phyloP scores from a whole-genome alignment of 106 monocot genomes.

The Platanthera guangdongensis region DNA sequence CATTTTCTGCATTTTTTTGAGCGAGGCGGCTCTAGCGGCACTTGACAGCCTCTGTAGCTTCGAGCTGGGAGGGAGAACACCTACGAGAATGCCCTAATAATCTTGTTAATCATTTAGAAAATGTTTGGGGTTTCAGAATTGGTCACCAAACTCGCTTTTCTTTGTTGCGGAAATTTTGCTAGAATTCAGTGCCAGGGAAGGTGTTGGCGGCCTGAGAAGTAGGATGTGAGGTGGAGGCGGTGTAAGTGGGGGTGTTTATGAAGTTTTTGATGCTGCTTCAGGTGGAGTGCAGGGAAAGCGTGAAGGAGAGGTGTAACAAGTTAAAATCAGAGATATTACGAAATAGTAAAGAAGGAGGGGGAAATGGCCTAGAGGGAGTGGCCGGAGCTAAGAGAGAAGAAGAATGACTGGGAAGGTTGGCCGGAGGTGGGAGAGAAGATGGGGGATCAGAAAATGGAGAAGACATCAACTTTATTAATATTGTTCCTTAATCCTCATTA shows the following conservation, averaged over 20 bases:
- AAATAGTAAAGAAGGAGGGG: too few relatives aligned
- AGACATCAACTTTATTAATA: too few relatives aligned
- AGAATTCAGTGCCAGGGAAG: background rate
- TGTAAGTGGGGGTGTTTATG: conserved; percentile 46
- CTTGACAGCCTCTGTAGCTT: conserved; percentile 16
- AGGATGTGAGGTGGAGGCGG: conserved; percentile 23
- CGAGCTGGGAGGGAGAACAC: conserved; percentile 6
- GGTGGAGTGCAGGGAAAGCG: conserved; percentile 27
- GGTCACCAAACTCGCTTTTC: conserved; percentile 25
- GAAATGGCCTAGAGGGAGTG: too few relatives aligned
- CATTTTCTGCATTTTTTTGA: background rate
- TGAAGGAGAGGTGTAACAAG: conserved; percentile 53
- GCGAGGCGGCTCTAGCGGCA: conserved; percentile 29
- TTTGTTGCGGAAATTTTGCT: conserved; percentile 19
- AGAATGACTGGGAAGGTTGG: too few relatives aligned
- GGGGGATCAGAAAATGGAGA: too few relatives aligned
- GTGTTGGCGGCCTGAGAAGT: background rate
- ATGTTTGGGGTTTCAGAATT: conserved; percentile 24
- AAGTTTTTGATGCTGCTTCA: conserved; percentile 54
- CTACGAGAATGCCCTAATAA: conserved; percentile 6
- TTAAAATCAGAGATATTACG: too few relatives aligned
- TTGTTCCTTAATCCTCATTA: too few relatives aligned
- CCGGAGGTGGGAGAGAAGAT: too few relatives aligned
- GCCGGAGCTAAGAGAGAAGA: too few relatives aligned
- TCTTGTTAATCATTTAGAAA: conserved; percentile 29